phyloP scores from a whole-genome alignment of 192 early-diverging fungal genomes.

The Linderina pennispora region DNA sequence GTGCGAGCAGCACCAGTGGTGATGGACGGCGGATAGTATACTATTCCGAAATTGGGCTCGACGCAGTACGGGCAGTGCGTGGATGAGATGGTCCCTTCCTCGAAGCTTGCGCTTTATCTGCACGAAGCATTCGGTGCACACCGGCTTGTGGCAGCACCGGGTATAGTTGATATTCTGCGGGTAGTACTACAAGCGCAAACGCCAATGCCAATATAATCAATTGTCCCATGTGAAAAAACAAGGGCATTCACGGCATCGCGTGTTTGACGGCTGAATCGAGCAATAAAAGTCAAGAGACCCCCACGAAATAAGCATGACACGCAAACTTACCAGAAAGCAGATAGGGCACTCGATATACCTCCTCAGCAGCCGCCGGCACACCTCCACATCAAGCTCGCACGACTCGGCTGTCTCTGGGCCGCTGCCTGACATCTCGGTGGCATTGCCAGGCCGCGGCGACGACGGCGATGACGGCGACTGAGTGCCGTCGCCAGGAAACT shows the following conservation, averaged over 20 bases:
- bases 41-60: constrained; percentile 74
- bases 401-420: constrained; percentile 29
- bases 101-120: constrained; percentile 82
- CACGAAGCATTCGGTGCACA: constrained; percentile 96
- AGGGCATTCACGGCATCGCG: too few species aligned
- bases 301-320: not conserved
- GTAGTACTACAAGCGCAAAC: constrained; percentile 56
- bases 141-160: constrained; percentile 89
- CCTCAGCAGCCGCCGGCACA: constrained; percentile 18
- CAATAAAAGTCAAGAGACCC: too few species aligned
- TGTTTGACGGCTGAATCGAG: too few species aligned
- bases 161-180: constrained; percentile 89
- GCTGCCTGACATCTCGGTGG: too few species aligned
- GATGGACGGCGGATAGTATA: constrained; percentile 54
- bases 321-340: constrained; percentile 62
- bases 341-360: constrained; percentile 87
- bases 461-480: not conserved
- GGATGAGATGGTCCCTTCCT: constrained; percentile 55
- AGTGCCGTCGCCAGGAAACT: too few species aligned
- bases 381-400: constrained; percentile 7
- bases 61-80: constrained; percentile 87
- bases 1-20: not conserved
- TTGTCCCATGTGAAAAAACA: too few species aligned
- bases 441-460: too few species aligned
- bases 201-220: too few species aligned